phyloP scores from a whole-genome alignment of 805 yeast species.

The Wickerhamomyces ciferrii region DNA sequence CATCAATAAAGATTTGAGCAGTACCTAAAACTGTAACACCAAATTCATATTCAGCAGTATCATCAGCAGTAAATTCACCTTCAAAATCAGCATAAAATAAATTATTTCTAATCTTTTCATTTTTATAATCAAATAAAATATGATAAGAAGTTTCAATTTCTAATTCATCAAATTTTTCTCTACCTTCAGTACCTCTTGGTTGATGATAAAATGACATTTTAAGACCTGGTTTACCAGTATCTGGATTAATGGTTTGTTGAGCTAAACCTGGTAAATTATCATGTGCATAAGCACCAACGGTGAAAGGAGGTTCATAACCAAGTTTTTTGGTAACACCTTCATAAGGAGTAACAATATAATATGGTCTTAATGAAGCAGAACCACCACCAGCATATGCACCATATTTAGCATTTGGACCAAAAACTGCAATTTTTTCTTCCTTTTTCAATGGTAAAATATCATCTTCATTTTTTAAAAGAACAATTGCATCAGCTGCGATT shows the following conservation, averaged over 20 bases:
- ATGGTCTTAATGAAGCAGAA: slow-evolving; percentile 46
- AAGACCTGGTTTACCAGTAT: slow-evolving; percentile 20
- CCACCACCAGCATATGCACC: slow-evolving; percentile 58
- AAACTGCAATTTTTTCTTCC: slow-evolving; percentile 40
- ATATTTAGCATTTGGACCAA: slow-evolving; percentile 54
- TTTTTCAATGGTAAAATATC: slow-evolving; percentile 41
- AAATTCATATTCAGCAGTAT: slow-evolving; percentile 42
- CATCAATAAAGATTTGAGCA: slow-evolving; percentile 50
- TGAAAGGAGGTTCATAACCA: slow-evolving; percentile 21
- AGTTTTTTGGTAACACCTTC: slow-evolving; percentile 35
- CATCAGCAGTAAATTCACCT: slow-evolving; percentile 41
- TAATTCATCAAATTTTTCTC: slow-evolving; percentile 25
- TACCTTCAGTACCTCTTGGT: slow-evolving; percentile 12
- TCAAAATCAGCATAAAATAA: slow-evolving; percentile 42
- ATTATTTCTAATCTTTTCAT: slow-evolving; percentile 13
- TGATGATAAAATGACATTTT: slow-evolving; percentile 21
- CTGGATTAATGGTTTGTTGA: slow-evolving; percentile 17
- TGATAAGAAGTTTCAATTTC: slow-evolving; percentile 16
- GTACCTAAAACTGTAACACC: slow-evolving; percentile 51
- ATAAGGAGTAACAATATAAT: slow-evolving; percentile 43
- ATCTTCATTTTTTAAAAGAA: slow-evolving; percentile 50
- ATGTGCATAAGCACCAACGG: slow-evolving; percentile 32
- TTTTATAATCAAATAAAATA: slow-evolving; percentile 25
- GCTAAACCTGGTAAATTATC: slow-evolving; percentile 30
- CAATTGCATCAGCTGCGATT: slow-evolving; percentile 46